Evolutionary conservation across 495 filamentous ascomycete species (phyloP).

Genomic region (Podospora fimiseda): DNA sequence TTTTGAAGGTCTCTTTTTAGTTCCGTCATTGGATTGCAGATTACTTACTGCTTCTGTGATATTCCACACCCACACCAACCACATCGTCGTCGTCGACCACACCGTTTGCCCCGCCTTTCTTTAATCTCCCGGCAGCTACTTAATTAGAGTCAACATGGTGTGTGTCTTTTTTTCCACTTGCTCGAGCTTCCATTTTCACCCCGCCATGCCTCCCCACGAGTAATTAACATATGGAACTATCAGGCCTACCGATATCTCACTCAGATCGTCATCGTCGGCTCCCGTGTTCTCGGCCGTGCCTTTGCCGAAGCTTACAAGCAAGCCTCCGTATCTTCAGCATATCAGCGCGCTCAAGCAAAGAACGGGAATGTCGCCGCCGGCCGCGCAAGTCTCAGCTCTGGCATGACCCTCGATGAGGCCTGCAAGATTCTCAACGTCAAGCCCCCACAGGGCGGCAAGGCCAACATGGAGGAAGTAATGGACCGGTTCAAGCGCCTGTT

Average conservation of each 20-base stretch:
- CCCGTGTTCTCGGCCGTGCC: constrained; percentile 86
- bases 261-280: constrained; percentile 84
- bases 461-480: constrained; percentile 69
- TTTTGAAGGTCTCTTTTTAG: constrained; percentile 16
- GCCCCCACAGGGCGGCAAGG: constrained; percentile 70
- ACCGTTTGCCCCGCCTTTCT: neutral
- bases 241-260: constrained; percentile 94
- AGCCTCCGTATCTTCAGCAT: constrained; percentile 77
- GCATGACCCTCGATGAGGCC: constrained; percentile 89
- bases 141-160: constrained; percentile 19
- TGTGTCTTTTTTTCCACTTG: neutral
- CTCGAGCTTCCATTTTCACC: neutral
- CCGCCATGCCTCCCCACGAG: neutral
- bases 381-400: constrained; percentile 49
- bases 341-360: constrained; percentile 60
- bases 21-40: constrained; percentile 14
- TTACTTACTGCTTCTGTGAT: constrained; percentile 8
- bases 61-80: constrained; percentile 3
- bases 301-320: constrained; percentile 89
- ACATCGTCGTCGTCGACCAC: neutral
- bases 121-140: constrained; percentile 9
- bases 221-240: neutral
- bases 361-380: constrained; percentile 36
- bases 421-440: constrained; percentile 97
- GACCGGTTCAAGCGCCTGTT: constrained; percentile 91